Evolutionary conservation across 768 basidiomycete species (phyloP).

Genomic region (Crepidotus variabilis): DNA sequence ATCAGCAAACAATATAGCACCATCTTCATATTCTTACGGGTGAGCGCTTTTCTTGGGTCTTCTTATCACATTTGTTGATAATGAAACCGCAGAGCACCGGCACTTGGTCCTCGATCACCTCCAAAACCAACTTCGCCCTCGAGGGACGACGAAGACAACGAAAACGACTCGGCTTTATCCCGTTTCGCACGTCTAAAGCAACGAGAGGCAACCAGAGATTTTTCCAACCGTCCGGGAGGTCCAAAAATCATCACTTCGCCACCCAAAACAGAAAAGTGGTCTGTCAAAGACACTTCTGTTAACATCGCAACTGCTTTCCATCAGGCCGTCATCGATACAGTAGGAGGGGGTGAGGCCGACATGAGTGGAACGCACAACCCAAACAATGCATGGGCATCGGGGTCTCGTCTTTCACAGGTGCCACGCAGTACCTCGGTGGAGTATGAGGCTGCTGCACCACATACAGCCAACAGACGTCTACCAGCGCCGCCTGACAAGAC

Average conservation of each 20-base stretch:
- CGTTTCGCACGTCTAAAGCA: constrained; percentile 42
- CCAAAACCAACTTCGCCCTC: constrained; percentile 41
- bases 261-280: constrained; percentile 68
- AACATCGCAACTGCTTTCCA: constrained; percentile 81
- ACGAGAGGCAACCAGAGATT: constrained; percentile 30
- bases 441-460: constrained; percentile 63
- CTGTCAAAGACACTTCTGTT: constrained; percentile 79
- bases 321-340: constrained; percentile 50
- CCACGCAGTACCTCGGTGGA: constrained; percentile 79
- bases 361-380: constrained; percentile 31
- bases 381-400: constrained; percentile 66
- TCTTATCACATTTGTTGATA: constrained; percentile 13
- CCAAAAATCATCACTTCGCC: constrained; percentile 41
- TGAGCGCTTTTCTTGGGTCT: constrained; percentile 30
- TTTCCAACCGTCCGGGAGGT: constrained; percentile 27
- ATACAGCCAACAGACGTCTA: constrained; percentile 47
- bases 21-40: constrained; percentile 72
- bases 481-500: constrained; percentile 50
- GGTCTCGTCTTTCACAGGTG: constrained; percentile 43
- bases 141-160: constrained; percentile 30
- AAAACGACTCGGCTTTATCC: constrained; percentile 37
- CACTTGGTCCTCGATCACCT: constrained; percentile 54
- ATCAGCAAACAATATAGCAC: constrained; percentile 32
- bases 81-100: constrained; percentile 44
- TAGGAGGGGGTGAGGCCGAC: neutral